Base-by-base conservation (phyloP, 2,329 filamentous ascomycete species). In the Meredithiella fracta region DNA sequence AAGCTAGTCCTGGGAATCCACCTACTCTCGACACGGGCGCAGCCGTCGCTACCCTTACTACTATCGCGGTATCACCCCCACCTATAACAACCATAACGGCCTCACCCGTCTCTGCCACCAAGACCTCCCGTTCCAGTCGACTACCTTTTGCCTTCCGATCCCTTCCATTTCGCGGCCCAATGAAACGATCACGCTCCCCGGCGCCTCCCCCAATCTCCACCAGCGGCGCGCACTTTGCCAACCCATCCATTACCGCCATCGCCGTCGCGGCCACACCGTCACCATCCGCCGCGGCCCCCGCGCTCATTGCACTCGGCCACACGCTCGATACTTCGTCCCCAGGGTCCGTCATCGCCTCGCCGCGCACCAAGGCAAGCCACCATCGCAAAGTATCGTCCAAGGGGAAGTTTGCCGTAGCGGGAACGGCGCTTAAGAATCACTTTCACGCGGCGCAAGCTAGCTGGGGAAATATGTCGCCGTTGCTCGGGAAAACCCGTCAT, bases 141-240 rank as follows among this genome's bases (percentile, higher is more conserved):
- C 56, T 59, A 49, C 55, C 59, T 11, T 67, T 69, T 17, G 65
- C 73, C 42, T 73, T 76, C 53, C 69, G 70, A 42, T 68, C 66
- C 59, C 67, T 76, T 57, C 69, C 72, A 53, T 66, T 75, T 54
- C 69, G 70, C 55, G 65, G 68, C 55, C 68, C 71, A 23, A 66
- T 69, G 55, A 76, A 76, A 65, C 72, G 74, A 62, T 71, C 71
- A 57, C 69, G 70, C 53, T 74, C 74, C 17, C 68, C 68, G 7
- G 57, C 59, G 26, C 68, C 70, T 40, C 64, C 64, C 53, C 57
- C 57, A 8, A 58, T 58, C 44, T 58, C 57, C 9, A 58, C 57
- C 29, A 60, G 66, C 58, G 55, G 60, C 38, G 62, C 65, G 23
- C 50, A 52, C 23, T 59, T 61, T 17, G 50, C 17, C 40, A 58